Conservation (phyloP, 805 yeast genomes). For the Lachancea fermentati region DNA sequence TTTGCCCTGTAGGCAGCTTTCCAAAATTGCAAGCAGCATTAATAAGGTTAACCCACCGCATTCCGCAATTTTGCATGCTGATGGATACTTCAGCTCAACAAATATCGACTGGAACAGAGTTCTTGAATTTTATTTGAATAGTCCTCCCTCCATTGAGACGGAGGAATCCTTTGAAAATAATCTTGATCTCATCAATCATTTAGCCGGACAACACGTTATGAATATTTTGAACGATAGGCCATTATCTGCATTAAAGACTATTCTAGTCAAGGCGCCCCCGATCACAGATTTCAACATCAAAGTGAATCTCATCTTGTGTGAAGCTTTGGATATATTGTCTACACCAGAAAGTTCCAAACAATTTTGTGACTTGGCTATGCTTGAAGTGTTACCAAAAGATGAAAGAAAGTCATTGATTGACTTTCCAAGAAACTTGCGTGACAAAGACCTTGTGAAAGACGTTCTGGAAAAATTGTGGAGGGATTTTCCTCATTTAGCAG, state of each 20-base stretch:
- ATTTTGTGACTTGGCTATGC: slow-evolving; percentile 20
- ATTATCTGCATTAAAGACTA: slow-evolving; percentile 13
- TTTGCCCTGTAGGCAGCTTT: slow-evolving; percentile 47
- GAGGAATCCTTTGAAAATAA: slow-evolving; percentile 15
- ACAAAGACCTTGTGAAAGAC: slow-evolving; percentile 4
- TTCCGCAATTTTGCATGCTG: slow-evolving; percentile 41
- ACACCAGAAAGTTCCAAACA: slow-evolving; percentile 9
- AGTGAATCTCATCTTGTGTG: slow-evolving; percentile 21
- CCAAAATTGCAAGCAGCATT: slow-evolving; percentile 49
- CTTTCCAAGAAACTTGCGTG: slow-evolving; percentile 12
- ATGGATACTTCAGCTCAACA: slow-evolving; percentile 35
- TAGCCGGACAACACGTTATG: slow-evolving; percentile 6
- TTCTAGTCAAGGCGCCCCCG: slow-evolving; percentile 7
- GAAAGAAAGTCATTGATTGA: slow-evolving; percentile 13
- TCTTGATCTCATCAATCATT: slow-evolving; percentile 13
- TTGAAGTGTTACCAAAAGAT: slow-evolving; percentile 15
- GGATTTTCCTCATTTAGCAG: slow-evolving; percentile 26
- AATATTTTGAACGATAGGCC: slow-evolving; percentile 12
- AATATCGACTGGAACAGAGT: slow-evolving; percentile 31
- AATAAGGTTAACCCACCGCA: slow-evolving; percentile 32
- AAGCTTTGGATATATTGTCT: slow-evolving; percentile 13
- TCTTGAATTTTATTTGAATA: slow-evolving; percentile 38
- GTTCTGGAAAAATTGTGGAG: slow-evolving; percentile 24
- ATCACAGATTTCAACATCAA: slow-evolving; percentile 17
- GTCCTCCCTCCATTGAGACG: slow-evolving; percentile 34